Base-by-base conservation (phyloP, 805 yeast genomes). In the Komagataella populi region DNA sequence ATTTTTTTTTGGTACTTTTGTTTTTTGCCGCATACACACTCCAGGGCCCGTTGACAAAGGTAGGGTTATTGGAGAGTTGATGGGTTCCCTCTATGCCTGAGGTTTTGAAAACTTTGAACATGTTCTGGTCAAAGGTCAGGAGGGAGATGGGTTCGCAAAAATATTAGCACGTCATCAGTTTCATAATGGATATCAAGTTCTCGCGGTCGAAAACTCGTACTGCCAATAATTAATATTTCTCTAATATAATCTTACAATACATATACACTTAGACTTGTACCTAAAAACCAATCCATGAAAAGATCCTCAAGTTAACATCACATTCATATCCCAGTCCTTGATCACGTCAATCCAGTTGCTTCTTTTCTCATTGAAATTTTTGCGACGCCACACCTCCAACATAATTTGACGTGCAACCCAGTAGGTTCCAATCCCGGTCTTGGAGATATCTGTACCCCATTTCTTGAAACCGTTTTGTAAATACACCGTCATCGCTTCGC, bases 381-480 rank as follows among this genome's bases (percentile, higher is more conserved):
- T 78, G 47, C 95, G 70, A 54, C 88, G 66, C 93, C 95, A 86
- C 7, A 87, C 91, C 62, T 87, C 96, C 53, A 81, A 70, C 85
- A 87, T 83, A 49, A 87, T 85, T 60, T 84, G 89, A 52, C 91
- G 69, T 0, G 91, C 89, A 12, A 88, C 89, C 87, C 89, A 84
- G 61, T 87, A 87, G 36, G 90, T 81, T 0, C 95, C 95, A 55
- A 80, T 71, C 12, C 86, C 85, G 12, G 74, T 72, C 47, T 65
- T 66, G 4, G 80, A 74, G 47, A 78, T 78, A 53, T 77, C 77
- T n/a, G 78, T 80, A 8, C 81, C 82, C 95, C 95, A 87, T 53
- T 72, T 70, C 59, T 79, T 81, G 66, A 78, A 87, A 46, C 87
- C 82, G 53, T 73, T 66, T 56, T 85, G 91, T 44, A 82, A 64